Evolutionary conservation across 2,329 filamentous ascomycete genomes (phyloP).

Genomic region (Massarina eburnea): DNA sequence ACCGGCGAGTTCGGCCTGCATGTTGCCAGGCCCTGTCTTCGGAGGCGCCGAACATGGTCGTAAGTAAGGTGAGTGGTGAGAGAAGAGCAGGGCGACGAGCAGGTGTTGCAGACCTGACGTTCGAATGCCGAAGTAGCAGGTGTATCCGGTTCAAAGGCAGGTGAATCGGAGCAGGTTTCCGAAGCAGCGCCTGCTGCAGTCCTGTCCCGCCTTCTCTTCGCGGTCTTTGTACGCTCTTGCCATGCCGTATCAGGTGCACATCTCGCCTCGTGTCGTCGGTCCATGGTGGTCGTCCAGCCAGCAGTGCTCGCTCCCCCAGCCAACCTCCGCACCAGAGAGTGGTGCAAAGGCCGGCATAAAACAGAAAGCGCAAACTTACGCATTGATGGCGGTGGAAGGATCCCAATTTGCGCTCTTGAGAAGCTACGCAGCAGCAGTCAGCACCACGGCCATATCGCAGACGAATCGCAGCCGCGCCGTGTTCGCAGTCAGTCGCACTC

Average conservation of each 20-base stretch:
- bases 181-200: not conserved
- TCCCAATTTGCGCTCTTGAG: conserved; percentile 52
- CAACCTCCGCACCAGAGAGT: not conserved
- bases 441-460: not conserved
- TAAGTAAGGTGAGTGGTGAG: conserved; percentile 7
- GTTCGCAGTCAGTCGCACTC: conserved; percentile 9
- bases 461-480: not conserved
- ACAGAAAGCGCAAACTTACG: conserved; percentile 42
- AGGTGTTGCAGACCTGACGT: not conserved
- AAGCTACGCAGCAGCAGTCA: conserved; percentile 26
- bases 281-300: not conserved
- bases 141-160: not conserved
- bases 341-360: not conserved
- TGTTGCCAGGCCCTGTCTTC: conserved; percentile 40
- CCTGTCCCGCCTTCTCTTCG: not conserved
- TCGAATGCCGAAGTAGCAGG: not conserved
- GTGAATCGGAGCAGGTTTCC: not conserved
- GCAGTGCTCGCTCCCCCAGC: not conserved
- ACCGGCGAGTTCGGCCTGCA: conserved; percentile 32
- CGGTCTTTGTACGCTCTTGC: not conserved
- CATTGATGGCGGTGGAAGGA: conserved; percentile 47
- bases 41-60: conserved; percentile 35
- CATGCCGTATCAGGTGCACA: not conserved
- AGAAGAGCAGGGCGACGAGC: not conserved
- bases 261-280: not conserved